A percentile compares a stretch with the other conserved stretches of the same genome.
These are phyloP conservation scores for Ambrosiella cleistominuta DNA, from an alignment of 2,329 filamentous ascomycete species.

Conservation along the genomic window DNA sequence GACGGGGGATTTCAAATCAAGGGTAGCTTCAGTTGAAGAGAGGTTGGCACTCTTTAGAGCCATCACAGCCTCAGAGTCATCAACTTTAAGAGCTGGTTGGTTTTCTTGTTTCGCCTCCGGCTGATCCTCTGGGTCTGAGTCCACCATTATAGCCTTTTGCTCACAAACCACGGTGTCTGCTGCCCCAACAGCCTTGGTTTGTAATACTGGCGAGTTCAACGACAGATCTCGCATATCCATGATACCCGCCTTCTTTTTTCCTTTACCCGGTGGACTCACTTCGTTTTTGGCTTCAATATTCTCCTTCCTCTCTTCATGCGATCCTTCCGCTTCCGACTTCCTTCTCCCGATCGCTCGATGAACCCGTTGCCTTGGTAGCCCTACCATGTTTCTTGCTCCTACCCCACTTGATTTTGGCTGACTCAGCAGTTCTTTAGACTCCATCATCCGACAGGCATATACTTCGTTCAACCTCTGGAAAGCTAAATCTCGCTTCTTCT, in stretches of 20 bases:
- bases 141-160: neutral
- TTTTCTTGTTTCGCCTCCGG: neutral
- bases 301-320: neutral
- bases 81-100: neutral
- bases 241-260: neutral
- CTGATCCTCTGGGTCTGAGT: neutral
- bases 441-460: conserved; percentile 52
- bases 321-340: neutral
- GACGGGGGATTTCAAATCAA: neutral
- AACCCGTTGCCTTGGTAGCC: conserved; percentile 3
- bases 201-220: neutral
- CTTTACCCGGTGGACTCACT: neutral
- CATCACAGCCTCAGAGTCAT: neutral
- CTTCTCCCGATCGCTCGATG: neutral
- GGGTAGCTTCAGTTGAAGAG: neutral
- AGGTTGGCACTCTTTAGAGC: neutral
- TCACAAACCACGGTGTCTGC: neutral
- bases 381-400: neutral
- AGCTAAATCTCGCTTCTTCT: conserved; percentile 50
- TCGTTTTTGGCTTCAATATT: neutral
- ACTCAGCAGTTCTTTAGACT: conserved; percentile 38
- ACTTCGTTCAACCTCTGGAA: conserved; percentile 54
- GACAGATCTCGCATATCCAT: conserved; percentile 2
- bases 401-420: conserved; percentile 12
- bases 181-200: neutral